Conservation (phyloP, 116 monocot genomes). For the Cymodocea nodosa region DNA sequence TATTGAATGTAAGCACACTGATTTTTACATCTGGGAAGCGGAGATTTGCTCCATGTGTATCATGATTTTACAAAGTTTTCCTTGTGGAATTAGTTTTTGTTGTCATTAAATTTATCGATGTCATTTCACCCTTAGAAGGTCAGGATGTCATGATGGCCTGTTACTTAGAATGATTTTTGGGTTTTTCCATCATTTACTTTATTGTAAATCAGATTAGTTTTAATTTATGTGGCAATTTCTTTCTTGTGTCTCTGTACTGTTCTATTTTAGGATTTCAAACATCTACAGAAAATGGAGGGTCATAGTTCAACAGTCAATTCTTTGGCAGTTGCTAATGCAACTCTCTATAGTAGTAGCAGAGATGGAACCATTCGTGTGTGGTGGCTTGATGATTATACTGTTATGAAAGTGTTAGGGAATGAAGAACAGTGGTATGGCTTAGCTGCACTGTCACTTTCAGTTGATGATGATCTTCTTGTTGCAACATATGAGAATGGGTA, state of each 20-base stretch:
- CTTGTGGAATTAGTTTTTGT: too few species aligned
- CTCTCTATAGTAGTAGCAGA: slow-evolving; percentile 95
- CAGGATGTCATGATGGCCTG: too few species aligned
- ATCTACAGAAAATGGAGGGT: slow-evolving; percentile 58
- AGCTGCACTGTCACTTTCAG: too few species aligned
- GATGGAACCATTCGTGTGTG: slow-evolving; percentile 78
- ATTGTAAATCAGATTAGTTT: not conserved
- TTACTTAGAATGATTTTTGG: not conserved
- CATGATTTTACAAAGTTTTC: too few species aligned
- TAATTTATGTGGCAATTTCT: not conserved
- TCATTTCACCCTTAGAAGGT: too few species aligned
- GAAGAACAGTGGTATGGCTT: too few species aligned
- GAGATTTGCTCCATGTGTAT: too few species aligned
- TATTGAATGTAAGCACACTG: too few species aligned
- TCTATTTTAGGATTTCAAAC: slow-evolving; percentile 48
- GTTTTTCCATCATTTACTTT: not conserved
- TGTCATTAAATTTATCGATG: too few species aligned
- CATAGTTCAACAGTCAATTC: slow-evolving; percentile 75
- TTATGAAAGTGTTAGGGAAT: slow-evolving; percentile 25
- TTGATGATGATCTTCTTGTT: too few species aligned
- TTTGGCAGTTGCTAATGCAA: slow-evolving; percentile 36
- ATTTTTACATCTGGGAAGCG: too few species aligned
- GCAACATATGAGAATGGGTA: too few species aligned
- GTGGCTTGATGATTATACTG: slow-evolving; percentile 72
- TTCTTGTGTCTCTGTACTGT: not conserved